Base-by-base conservation (phyloP, 495 filamentous ascomycete species). In the Amphirosellinia nigrospora region DNA sequence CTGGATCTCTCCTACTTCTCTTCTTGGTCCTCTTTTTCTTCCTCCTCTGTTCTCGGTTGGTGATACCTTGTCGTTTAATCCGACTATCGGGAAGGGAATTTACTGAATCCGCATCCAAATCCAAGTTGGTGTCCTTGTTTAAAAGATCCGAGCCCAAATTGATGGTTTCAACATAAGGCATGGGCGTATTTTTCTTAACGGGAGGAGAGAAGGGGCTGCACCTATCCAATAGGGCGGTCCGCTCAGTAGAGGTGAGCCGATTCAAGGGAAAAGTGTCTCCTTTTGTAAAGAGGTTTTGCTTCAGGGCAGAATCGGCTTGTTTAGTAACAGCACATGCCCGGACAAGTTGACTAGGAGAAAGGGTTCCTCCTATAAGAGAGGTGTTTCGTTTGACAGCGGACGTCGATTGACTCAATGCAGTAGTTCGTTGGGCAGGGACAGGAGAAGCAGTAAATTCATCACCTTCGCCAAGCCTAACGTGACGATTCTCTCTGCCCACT, bases 391-490 rank as follows among this genome's bases (percentile, higher is more conserved):
- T 28, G 48, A 26, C 13, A 16, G 26, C 11, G 28, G 23, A 15
- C 26, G 48, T 30, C 13, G 6, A 11, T 8, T 7, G 50, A 13
- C 50, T 16, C 26, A 2, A 26, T 7, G 23, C 26, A 53, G 26
- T 53, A 1, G 13, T 8, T 13, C 50, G 50, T 28, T 53, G 15
- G 3, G 23, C 50, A 53, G 50, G 50, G 13, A 53, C 26, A 53
- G 50, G 50, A 16, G 50, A 53, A 53, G 50, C 30, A 53, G 23
- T 53, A 53, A 53, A 53, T 13, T 21, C 60, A 32, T 46, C 60
- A 32, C 36, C 34, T 16, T 32, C 39, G 6, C 39, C 23, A 9
- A 63, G 46, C 23, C 60, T 26, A 21, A 32, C 39, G 10, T 15
- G 60, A 15, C 60, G 38, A n/a, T n/a, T 32, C 5, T 46, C 36